phyloP scores from a whole-genome alignment of 164 flowering plant genomes.

The Vitis rotundifolia region DNA sequence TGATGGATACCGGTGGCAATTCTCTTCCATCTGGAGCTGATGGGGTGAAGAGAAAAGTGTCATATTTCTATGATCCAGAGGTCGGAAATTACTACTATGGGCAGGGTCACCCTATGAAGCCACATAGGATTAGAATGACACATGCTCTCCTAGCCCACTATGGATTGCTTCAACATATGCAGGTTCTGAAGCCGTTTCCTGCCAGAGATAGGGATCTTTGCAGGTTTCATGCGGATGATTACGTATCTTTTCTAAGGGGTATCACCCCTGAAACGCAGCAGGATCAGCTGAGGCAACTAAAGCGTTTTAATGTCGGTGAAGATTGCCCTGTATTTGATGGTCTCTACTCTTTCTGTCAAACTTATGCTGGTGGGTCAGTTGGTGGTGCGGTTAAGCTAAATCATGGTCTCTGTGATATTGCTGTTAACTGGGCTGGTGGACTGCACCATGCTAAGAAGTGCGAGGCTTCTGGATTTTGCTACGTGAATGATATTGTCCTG shows the following conservation, averaged over 20 bases:
- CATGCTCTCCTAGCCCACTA: conserved; percentile 49
- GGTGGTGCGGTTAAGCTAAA: conserved; percentile 48
- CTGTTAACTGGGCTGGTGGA: conserved; percentile 56
- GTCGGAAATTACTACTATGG: conserved; percentile 54
- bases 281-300: conserved; percentile 47
- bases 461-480: conserved; percentile 50
- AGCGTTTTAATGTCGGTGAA: conserved; percentile 51
- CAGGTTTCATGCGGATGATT: conserved; percentile 48
- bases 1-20: conserved; percentile 8
- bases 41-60: conserved; percentile 42
- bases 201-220: conserved; percentile 43
- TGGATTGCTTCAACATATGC: conserved; percentile 44
- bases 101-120: conserved; percentile 57
- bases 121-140: conserved; percentile 44
- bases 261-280: conserved; percentile 41
- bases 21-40: conserved; percentile 44
- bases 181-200: conserved; percentile 40
- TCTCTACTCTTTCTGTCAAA: conserved; percentile 47
- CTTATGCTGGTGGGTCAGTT: conserved; percentile 52
- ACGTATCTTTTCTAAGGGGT: conserved; percentile 30
- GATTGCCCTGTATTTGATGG: conserved; percentile 58
- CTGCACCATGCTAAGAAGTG: conserved; percentile 50
- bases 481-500: conserved; percentile 46
- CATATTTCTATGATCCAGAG: conserved; percentile 53
- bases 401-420: conserved; percentile 36